These are phyloP conservation scores for Aristolochia fimbriata DNA, from an alignment of 164 flowering plant species.

Conservation along the genomic window DNA sequence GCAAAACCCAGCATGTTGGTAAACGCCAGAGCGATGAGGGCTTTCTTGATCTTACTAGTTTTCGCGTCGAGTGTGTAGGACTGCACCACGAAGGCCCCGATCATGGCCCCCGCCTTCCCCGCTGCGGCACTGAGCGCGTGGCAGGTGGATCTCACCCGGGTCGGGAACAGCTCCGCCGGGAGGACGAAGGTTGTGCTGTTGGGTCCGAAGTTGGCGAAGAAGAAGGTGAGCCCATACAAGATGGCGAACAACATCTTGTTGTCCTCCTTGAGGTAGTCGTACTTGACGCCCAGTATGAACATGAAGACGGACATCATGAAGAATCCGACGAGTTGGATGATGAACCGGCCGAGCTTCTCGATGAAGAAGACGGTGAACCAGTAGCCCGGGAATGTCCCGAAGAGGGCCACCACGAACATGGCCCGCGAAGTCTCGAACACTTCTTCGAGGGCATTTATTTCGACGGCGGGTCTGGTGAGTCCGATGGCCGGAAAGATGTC, in stretches of 20 bases:
- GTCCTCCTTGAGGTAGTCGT: slow-evolving; percentile 21
- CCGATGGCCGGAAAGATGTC: slow-evolving; percentile 63
- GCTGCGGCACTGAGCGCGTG: slow-evolving; percentile 47
- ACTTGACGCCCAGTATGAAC: slow-evolving; percentile 51
- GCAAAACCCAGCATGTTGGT: slow-evolving; percentile 44
- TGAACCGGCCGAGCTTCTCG: slow-evolving; percentile 54
- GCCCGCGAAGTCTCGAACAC: slow-evolving; percentile 52
- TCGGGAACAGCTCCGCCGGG: slow-evolving; percentile 50
- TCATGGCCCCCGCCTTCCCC: slow-evolving; percentile 50
- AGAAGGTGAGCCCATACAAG: slow-evolving; percentile 40
- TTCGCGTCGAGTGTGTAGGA: slow-evolving; percentile 24
- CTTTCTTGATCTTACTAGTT: slow-evolving; percentile 12
- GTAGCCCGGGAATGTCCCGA: slow-evolving; percentile 73
- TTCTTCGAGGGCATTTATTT: slow-evolving; percentile 55
- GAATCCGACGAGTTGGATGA: slow-evolving; percentile 66
- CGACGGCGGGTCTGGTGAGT: slow-evolving; percentile 49
- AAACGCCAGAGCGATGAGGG: slow-evolving; percentile 27
- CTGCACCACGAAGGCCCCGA: slow-evolving; percentile 36
- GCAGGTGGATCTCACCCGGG: slow-evolving; percentile 44
- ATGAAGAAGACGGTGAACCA: slow-evolving; percentile 75
- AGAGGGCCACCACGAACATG: slow-evolving; percentile 48
- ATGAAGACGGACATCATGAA: slow-evolving; percentile 72
- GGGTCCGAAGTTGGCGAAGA: slow-evolving; percentile 50
- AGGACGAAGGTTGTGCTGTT: slow-evolving; percentile 47
- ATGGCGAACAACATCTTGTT: slow-evolving; percentile 19